Percentiles rank a stretch among this genome's conserved stretches.
These are phyloP conservation scores for Peronospora destructor DNA, from an alignment of 352 stramenopile species.

Conservation along the genomic window DNA sequence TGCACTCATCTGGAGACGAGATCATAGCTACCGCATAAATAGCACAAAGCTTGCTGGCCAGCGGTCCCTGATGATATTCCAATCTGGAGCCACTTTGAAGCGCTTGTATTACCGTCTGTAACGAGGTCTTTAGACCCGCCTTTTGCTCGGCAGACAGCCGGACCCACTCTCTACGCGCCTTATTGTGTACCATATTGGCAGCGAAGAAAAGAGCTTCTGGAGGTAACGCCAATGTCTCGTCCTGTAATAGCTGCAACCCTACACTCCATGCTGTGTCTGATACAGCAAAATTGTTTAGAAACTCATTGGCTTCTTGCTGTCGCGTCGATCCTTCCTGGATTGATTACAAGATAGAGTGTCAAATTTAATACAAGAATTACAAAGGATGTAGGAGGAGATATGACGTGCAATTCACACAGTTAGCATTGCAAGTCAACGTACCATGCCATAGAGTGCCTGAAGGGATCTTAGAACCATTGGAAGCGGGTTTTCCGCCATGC, in stretches of 20 bases:
- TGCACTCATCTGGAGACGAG: constrained; percentile 48
- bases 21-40: constrained; percentile 53
- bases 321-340: constrained; percentile 47
- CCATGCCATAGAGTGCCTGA: constrained; percentile 58
- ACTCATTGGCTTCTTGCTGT: constrained; percentile 66
- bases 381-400: not conserved
- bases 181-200: constrained; percentile 68
- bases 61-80: constrained; percentile 26
- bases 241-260: constrained; percentile 41
- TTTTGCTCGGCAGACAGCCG: constrained; percentile 34
- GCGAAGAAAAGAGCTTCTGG: constrained; percentile 64
- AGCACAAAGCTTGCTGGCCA: constrained; percentile 53
- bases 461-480: constrained; percentile 46
- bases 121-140: constrained; percentile 26
- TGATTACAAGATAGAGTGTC: not conserved
- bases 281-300: constrained; percentile 47
- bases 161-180: constrained; percentile 62
- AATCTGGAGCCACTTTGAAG: constrained; percentile 20
- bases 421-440: constrained; percentile 17
- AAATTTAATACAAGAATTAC: not conserved
- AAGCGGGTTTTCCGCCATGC: constrained; percentile 30
- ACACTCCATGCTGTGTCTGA: constrained; percentile 49
- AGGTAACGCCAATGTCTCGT: constrained; percentile 38
- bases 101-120: constrained; percentile 37
- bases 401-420: not conserved